A percentile compares a stretch with the other conserved stretches of the same genome.
Evolutionary conservation across 306 rosid genomes (phyloP).

Genomic region (Dicorynia guianensis): DNA sequence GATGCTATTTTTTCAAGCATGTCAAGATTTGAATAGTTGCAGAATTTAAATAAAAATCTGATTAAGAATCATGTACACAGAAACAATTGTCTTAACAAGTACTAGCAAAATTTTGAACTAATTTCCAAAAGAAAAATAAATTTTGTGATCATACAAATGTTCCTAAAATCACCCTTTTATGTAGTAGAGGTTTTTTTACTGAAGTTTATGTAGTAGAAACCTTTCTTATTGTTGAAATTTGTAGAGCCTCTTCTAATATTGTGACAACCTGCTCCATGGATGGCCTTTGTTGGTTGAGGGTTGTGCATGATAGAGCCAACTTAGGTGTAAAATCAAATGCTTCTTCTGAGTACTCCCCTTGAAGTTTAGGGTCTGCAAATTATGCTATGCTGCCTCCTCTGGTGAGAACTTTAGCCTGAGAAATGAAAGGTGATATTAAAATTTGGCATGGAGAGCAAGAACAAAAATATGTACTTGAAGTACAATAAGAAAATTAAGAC

Average conservation of each 20-base stretch:
- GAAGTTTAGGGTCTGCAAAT: conserved; percentile 52
- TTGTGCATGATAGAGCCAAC: conserved; percentile 57
- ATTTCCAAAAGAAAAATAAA: neutral
- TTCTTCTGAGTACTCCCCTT: conserved; percentile 50
- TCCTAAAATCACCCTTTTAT: neutral
- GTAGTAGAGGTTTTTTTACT: conserved; percentile 17
- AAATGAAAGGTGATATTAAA: conserved; percentile 30
- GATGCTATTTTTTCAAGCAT: too few species aligned
- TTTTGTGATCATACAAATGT: neutral
- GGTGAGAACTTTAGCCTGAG: conserved; percentile 46
- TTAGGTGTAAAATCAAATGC: conserved; percentile 48
- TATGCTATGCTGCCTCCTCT: conserved; percentile 40
- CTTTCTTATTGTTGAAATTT: conserved; percentile 38
- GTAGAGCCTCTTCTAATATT: conserved; percentile 47
- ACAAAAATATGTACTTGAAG: neutral
- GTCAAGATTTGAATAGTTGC: too few species aligned
- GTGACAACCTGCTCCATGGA: conserved; percentile 49
- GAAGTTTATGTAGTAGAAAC: conserved; percentile 40
- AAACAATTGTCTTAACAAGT: too few species aligned
- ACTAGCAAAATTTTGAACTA: too few species aligned
- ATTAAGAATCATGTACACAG: too few species aligned
- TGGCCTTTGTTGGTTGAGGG: conserved; percentile 47
- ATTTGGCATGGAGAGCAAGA: conserved; percentile 9
- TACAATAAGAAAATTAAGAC: conserved; percentile 1
- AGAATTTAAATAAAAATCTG: too few species aligned